Base-by-base conservation (phyloP, 352 stramenopile species). In the Blastocystis sp. region DNA sequence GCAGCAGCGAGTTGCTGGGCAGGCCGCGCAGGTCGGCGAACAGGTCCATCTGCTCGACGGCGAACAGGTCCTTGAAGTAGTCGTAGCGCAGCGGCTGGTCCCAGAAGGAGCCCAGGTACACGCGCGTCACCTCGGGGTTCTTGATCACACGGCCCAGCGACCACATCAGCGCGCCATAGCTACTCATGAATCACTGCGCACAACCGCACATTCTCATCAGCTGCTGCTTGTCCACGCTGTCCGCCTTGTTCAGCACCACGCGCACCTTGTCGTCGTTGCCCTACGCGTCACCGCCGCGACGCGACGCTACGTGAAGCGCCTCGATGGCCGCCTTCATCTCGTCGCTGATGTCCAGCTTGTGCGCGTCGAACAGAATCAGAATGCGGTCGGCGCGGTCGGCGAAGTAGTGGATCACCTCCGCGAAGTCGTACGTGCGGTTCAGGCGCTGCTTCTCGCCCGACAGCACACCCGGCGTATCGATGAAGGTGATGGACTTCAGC, bases 281-380 rank as follows among this genome's bases (percentile, higher is more conserved):
- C 80, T 95, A 89, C 2, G n/a, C 35, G 6, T 41, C n/a, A 80
- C 0, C 1, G 12, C 26, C 31, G 29, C 1, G 16, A 2, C 24
- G n/a, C 24, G 26, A 24, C 6, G 3, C 39, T 35, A 91, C 65
- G 55, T 62, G 94, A 10, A 99, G 93, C 10, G 97, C 94, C 91
- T 98, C 96, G 91, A 99, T 99, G 41, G 97, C 95, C 50, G 93
- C 94, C 92, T 98, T 97, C 90, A 99, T 98, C 91, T 99, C 97
- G 93, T 99, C 97, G 26, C 95, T 98, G 91, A 99, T 98, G 92
- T 99, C 97, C 31, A 99, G 93, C 92, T 99, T 99, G 93, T 99
- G 96, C 26, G 97, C 96, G 93, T 99, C 97, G 92, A 99, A 99
- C n/a, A 99, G 93, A 10, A 99, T 92, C 80, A 99, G 92, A 90